Evolutionary conservation across 768 basidiomycete genomes (phyloP).

Genomic region (Leccinum subgranulosum): DNA sequence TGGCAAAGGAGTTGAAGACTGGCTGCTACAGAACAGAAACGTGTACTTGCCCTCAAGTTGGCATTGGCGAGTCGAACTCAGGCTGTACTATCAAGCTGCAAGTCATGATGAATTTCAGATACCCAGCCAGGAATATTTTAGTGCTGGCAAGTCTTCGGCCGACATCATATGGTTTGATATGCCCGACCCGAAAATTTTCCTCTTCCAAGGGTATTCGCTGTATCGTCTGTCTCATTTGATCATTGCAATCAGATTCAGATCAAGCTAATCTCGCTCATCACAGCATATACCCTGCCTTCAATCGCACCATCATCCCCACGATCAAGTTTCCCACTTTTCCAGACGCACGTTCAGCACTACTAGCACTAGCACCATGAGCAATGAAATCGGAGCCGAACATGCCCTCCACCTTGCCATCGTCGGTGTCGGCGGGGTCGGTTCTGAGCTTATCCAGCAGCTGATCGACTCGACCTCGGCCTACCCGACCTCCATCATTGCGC

Average conservation of each 20-base stretch:
- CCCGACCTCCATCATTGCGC: constrained; percentile 64
- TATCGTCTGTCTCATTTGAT: constrained; percentile 13
- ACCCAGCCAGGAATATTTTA: background rate
- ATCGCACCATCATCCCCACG: background rate
- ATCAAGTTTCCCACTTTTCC: constrained; percentile 1
- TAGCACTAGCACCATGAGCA: constrained; percentile 12
- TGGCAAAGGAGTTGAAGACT: background rate
- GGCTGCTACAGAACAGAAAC: background rate
- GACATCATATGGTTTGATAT: constrained; percentile 3
- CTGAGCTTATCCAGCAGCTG: constrained; percentile 82
- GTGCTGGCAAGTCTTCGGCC: constrained; percentile 5
- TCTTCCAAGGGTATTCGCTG: background rate
- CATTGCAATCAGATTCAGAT: constrained; percentile 8
- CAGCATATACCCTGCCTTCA: background rate
- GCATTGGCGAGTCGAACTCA: background rate
- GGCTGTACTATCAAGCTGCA: background rate
- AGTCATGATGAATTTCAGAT: constrained; percentile 1
- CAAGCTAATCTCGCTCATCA: background rate
- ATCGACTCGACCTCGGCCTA: constrained; percentile 48
- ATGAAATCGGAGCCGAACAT: constrained; percentile 15
- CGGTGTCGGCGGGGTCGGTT: constrained; percentile 91
- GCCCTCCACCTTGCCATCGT: constrained; percentile 68
- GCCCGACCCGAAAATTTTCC: background rate
- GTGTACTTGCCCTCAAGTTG: background rate
- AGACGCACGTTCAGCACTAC: background rate